Evolutionary conservation across 2,329 filamentous ascomycete genomes (phyloP).

Genomic region (Aphanocladium album): DNA sequence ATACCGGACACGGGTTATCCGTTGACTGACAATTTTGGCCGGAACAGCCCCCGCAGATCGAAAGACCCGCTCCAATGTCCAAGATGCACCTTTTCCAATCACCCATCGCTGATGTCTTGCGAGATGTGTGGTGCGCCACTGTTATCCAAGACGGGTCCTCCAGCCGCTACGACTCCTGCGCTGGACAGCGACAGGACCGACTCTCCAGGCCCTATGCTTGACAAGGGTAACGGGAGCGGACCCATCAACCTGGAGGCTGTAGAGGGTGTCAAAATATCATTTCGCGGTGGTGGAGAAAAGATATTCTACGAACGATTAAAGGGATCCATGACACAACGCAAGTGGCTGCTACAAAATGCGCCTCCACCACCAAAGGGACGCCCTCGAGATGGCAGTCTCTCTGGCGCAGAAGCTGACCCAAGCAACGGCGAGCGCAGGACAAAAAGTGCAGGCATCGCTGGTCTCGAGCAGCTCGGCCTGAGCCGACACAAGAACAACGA

Average conservation of each 20-base stretch:
- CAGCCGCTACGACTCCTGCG: slow-evolving; percentile 32
- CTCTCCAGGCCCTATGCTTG: slow-evolving; percentile 71
- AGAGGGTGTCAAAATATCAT: slow-evolving; percentile 86
- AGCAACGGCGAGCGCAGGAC: slow-evolving; percentile 25
- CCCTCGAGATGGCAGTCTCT: slow-evolving; percentile 32
- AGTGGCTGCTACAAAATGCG: slow-evolving; percentile 89
- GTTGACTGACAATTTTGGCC: background rate
- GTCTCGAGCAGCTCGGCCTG: slow-evolving; percentile 78
- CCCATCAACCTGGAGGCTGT: slow-evolving; percentile 48
- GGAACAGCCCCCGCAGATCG: background rate
- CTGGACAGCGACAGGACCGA: slow-evolving; percentile 48
- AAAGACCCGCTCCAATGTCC: slow-evolving; percentile 60
- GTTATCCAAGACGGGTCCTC: slow-evolving; percentile 45
- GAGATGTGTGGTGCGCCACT: slow-evolving; percentile 87
- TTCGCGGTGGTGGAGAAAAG: slow-evolving; percentile 82
- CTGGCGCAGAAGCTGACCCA: slow-evolving; percentile 20
- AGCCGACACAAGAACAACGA: slow-evolving; percentile 91
- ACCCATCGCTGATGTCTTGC: slow-evolving; percentile 77
- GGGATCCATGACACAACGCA: slow-evolving; percentile 80
- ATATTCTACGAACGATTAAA: slow-evolving; percentile 88
- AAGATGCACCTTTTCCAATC: slow-evolving; percentile 89
- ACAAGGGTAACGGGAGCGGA: slow-evolving; percentile 21
- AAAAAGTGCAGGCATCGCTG: slow-evolving; percentile 82
- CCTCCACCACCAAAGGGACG: slow-evolving; percentile 73
- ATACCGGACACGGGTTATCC: background rate